Evolutionary conservation across 1,139 yeast genomes (phyloP).

Genomic region (Maudiozyma humilis): DNA sequence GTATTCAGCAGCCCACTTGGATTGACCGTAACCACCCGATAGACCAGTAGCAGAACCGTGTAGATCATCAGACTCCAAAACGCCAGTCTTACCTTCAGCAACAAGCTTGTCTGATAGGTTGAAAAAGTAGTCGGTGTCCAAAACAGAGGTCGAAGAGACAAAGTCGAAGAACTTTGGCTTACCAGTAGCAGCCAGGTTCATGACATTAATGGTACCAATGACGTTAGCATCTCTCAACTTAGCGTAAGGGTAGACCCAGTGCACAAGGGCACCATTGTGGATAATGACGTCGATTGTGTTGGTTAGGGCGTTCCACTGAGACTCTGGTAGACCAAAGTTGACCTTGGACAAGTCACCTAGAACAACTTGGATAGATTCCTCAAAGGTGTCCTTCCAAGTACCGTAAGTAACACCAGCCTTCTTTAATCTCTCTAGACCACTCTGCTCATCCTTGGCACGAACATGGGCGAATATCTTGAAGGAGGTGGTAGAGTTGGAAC

Average conservation of each 20-base stretch:
- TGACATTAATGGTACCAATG: constrained; percentile 72
- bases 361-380: constrained; percentile 54
- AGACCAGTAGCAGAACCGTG: constrained; percentile 73
- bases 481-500: constrained; percentile 35
- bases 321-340: constrained; percentile 60
- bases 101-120: constrained; percentile 64
- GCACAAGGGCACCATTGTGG: constrained; percentile 97
- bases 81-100: constrained; percentile 59
- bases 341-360: constrained; percentile 71
- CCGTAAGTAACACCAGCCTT: constrained; percentile 81
- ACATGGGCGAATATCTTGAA: constrained; percentile 79
- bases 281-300: constrained; percentile 68
- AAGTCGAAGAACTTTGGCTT: constrained; percentile 81
- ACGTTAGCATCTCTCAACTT: constrained; percentile 92
- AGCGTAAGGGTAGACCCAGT: constrained; percentile 95
- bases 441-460: constrained; percentile 61
- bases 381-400: constrained; percentile 61
- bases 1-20: constrained; percentile 95
- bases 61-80: constrained; percentile 75
- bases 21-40: constrained; percentile 92
- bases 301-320: constrained; percentile 51
- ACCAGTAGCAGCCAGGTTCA: constrained; percentile 72
- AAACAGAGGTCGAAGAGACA: constrained; percentile 89
- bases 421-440: constrained; percentile 69
- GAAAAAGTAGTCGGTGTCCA: constrained; percentile 78